These are phyloP conservation scores for Loxodes magnus DNA, from an alignment of 73 alveolate genomes.

Conservation along the genomic window DNA sequence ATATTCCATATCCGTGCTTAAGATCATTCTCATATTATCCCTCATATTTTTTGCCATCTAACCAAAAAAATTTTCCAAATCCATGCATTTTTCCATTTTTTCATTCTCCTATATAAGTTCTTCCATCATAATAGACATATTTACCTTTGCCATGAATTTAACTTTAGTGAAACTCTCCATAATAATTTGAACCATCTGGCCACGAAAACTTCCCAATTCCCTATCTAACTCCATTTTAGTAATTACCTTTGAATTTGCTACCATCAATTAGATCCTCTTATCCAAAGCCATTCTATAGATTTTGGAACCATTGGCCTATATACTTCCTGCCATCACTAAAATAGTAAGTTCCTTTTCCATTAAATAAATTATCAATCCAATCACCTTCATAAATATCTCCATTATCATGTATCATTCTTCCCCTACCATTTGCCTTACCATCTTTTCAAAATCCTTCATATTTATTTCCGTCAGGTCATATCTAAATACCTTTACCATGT, in stretches of 20 bases:
- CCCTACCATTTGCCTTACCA: slow-evolving; percentile 1
- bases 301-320: not conserved
- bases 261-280: not conserved
- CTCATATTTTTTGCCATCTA: not conserved
- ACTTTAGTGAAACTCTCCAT: not conserved
- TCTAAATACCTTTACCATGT: not conserved
- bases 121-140: not conserved
- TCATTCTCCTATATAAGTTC: not conserved
- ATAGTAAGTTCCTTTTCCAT: slow-evolving; percentile 23
- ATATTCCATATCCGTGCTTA: not conserved
- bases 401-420: slow-evolving; percentile 5
- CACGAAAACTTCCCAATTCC: not conserved
- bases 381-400: slow-evolving; percentile 47
- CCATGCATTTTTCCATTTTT: not conserved
- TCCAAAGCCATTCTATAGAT: not conserved
- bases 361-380: slow-evolving; percentile 31
- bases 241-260: not conserved
- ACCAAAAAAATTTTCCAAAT: not conserved
- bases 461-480: not conserved
- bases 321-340: slow-evolving; percentile 17
- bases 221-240: not conserved
- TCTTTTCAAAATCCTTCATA: slow-evolving; percentile 1
- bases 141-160: not conserved
- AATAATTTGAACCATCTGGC: not conserved
- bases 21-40: not conserved